These are phyloP conservation scores for Backusella circina DNA, from an alignment of 192 early-diverging fungal species.

Conservation along the genomic window DNA sequence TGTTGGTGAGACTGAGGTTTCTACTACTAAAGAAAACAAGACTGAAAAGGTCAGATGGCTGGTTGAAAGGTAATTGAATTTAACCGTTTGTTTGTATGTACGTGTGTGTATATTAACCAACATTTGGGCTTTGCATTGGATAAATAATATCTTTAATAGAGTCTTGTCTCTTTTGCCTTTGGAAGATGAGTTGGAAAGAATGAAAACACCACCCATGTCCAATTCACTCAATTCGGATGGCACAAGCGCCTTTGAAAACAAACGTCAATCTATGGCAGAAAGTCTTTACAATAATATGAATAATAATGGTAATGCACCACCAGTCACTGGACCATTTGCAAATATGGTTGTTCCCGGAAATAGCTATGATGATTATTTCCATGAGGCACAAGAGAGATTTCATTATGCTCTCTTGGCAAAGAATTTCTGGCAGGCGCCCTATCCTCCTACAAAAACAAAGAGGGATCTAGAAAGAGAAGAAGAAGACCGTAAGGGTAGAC, in stretches of 20 bases:
- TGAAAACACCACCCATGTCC: constrained; percentile 28
- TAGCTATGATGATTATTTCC: constrained; percentile 40
- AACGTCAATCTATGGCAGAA: not conserved
- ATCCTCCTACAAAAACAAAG: constrained; percentile 31
- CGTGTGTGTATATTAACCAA: not conserved
- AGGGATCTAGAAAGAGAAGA: constrained; percentile 22
- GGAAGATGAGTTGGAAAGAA: constrained; percentile 36
- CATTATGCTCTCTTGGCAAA: constrained; percentile 36
- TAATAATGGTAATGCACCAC: not conserved
- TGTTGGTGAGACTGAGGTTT: constrained; percentile 12
- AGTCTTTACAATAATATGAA: not conserved
- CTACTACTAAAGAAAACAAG: constrained; percentile 23
- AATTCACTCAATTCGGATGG: not conserved
- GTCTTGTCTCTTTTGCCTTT: constrained; percentile 33
- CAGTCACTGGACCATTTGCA: not conserved
- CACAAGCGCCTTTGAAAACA: not conserved
- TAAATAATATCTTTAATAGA: not conserved
- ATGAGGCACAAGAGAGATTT: constrained; percentile 34
- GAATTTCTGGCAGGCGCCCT: constrained; percentile 35
- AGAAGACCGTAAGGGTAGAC: constrained; percentile 25
- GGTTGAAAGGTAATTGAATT: constrained; percentile 31
- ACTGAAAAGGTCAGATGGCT: constrained; percentile 32
- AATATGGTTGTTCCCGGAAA: constrained; percentile 30
- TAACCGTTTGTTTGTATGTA: not conserved
- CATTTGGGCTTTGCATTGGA: not conserved